Evolutionary conservation across 129 eudicot genomes (phyloP).

Genomic region (Flaveria sonorensis): DNA sequence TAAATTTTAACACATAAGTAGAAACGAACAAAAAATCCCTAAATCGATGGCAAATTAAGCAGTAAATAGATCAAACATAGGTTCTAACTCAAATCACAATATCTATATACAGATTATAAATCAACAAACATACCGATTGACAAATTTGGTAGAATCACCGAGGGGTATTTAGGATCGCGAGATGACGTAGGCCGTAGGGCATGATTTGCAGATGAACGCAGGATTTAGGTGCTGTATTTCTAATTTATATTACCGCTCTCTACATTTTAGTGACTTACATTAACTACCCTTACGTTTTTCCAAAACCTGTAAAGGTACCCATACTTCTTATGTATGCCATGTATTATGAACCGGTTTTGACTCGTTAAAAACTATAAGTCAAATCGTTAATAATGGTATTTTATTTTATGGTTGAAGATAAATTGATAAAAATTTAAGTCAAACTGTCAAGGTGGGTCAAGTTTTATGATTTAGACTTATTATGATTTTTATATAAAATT

Average conservation of each 20-base stretch:
- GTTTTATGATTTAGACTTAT: too few relatives aligned
- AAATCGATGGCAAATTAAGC: conserved; percentile 10
- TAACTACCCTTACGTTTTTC: conserved; percentile 1
- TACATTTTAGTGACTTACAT: not conserved
- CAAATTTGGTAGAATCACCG: not conserved
- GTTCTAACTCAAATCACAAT: not conserved
- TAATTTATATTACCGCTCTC: not conserved
- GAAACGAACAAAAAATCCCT: conserved; percentile 13
- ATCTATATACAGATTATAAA: not conserved
- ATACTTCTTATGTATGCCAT: not conserved
- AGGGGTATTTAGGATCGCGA: conserved; percentile 28
- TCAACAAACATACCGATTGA: conserved; percentile 26
- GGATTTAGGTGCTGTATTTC: not conserved
- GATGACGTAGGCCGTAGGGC: not conserved
- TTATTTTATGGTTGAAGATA: too few relatives aligned
- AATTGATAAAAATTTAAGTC: too few relatives aligned
- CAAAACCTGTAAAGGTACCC: not conserved
- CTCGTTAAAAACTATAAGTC: too few relatives aligned
- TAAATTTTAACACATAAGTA: not conserved
- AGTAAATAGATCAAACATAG: not conserved
- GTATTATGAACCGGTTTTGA: not conserved
- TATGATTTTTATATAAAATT: too few relatives aligned
- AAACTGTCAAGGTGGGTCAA: too few relatives aligned
- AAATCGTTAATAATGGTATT: not conserved
- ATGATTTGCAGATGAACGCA: conserved; percentile 21